These are phyloP conservation scores for Acaromyces ingoldii DNA, from an alignment of 1,284 basidiomycete genomes.

Conservation along the genomic window DNA sequence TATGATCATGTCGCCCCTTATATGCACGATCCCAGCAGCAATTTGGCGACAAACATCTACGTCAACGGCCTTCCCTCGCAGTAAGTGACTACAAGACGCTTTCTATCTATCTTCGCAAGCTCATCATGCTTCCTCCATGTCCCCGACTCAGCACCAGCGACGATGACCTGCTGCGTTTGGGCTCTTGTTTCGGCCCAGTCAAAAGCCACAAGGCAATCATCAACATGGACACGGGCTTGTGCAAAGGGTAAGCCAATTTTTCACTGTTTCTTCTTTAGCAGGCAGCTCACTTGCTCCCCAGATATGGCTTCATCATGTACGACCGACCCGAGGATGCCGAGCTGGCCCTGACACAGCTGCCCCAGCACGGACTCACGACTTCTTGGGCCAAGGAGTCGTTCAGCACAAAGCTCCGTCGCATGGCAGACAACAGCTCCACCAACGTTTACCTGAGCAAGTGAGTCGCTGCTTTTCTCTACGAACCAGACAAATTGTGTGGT, in stretches of 20 bases:
- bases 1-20: too few relatives aligned
- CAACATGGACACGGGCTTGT: constrained; percentile 33
- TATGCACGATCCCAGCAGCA: constrained; percentile 7
- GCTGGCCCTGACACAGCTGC: constrained; percentile 28
- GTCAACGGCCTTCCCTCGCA: constrained; percentile 32
- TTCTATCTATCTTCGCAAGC: not conserved
- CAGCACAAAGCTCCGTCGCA: constrained; percentile 27
- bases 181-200: constrained; percentile 33
- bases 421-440: constrained; percentile 29
- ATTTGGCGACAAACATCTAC: constrained; percentile 30
- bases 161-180: constrained; percentile 27
- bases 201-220: constrained; percentile 46
- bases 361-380: constrained; percentile 23
- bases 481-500: too few relatives aligned
- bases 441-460: constrained; percentile 43
- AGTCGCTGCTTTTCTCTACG: not conserved
- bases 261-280: constrained; percentile 66
- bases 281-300: not conserved
- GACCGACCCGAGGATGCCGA: constrained; percentile 28
- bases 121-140: not conserved
- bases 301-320: constrained; percentile 42
- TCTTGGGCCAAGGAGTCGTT: constrained; percentile 42
- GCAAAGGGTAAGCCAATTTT: constrained; percentile 24
- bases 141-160: constrained; percentile 24
- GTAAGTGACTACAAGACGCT: constrained; percentile 13